Conservation (phyloP, 192 early-diverging fungal species). For the Haplosporangium gracile region DNA sequence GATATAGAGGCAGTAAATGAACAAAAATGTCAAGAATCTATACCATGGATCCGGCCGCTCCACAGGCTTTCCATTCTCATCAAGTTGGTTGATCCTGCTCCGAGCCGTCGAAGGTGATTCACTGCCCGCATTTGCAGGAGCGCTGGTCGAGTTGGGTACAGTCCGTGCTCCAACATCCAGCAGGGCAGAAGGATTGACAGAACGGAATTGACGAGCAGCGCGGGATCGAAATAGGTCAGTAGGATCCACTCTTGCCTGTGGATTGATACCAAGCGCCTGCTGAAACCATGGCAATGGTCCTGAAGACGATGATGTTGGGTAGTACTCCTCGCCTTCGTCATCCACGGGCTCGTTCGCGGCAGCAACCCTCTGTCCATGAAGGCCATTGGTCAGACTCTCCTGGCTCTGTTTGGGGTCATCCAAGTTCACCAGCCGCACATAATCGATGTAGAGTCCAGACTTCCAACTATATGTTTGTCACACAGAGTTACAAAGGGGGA, state of each 20-base stretch:
- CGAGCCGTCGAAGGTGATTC: background rate
- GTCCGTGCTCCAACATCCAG: slow-evolving; percentile 23
- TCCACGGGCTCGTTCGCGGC: slow-evolving; percentile 29
- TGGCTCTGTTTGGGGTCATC: slow-evolving; percentile 33
- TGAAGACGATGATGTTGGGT: slow-evolving; percentile 4
- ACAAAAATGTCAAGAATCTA: slow-evolving; percentile 19
- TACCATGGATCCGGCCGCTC: slow-evolving; percentile 24
- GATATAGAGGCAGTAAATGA: slow-evolving; percentile 41
- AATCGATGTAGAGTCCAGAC: slow-evolving; percentile 42
- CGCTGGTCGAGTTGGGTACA: background rate
- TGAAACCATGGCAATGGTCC: slow-evolving; percentile 6
- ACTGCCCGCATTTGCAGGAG: background rate
- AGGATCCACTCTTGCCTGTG: slow-evolving; percentile 2
- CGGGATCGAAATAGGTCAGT: slow-evolving; percentile 4
- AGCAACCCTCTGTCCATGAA: background rate
- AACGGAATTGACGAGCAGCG: slow-evolving; percentile 21
- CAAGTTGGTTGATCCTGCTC: background rate
- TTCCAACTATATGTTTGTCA: slow-evolving; percentile 36
- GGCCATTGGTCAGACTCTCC: background rate
- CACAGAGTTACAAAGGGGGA: background rate
- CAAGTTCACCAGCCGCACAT: slow-evolving; percentile 40
- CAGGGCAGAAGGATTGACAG: background rate
- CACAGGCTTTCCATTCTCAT: background rate
- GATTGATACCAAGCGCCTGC: slow-evolving; percentile 7
- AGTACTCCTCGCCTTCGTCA: slow-evolving; percentile 49